phyloP scores from a whole-genome alignment of 306 rosid genomes.

The Hippophae tibetana region DNA sequence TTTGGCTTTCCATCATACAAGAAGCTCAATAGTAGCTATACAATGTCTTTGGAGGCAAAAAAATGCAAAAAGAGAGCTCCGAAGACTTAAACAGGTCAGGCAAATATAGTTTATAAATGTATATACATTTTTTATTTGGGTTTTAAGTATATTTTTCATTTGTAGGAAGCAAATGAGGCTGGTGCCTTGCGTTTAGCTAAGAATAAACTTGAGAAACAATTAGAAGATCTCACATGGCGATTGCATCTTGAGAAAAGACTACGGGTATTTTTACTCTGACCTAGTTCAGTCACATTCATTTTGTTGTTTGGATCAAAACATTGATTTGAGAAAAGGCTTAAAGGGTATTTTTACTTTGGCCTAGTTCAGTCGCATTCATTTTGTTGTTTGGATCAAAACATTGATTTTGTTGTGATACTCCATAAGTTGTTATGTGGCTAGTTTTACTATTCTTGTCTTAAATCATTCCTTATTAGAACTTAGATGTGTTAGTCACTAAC shows the following conservation, averaged over 20 bases:
- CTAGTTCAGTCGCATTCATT: background rate
- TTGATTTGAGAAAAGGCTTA: conserved; percentile 54
- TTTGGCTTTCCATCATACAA: conserved; percentile 40
- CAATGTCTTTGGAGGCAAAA: conserved; percentile 88
- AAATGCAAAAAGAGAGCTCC: conserved; percentile 73
- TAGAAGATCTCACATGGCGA: conserved; percentile 94
- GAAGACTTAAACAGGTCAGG: conserved; percentile 60
- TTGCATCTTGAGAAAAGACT: conserved; percentile 86
- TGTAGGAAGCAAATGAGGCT: conserved; percentile 91
- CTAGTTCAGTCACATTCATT: background rate
- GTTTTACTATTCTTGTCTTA: too few relatives aligned
- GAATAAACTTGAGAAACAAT: conserved; percentile 90
- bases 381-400: background rate
- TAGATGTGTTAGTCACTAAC: too few relatives aligned
- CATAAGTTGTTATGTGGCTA: too few relatives aligned
- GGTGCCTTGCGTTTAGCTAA: conserved; percentile 96
- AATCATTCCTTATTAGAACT: too few relatives aligned
- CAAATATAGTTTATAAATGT: background rate
- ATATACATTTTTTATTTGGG: conserved; percentile 7
- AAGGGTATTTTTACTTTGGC: conserved; percentile 47
- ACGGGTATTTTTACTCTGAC: conserved; percentile 48
- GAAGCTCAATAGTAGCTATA: conserved; percentile 56
- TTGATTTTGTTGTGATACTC: conserved; percentile 5
- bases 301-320: background rate
- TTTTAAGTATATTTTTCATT: conserved; percentile 14